A percentile compares a stretch with the other conserved stretches of the same genome.
Conservation (phyloP, 2,329 filamentous ascomycete genomes). For the Stachybotrys chlorohalonatus region DNA sequence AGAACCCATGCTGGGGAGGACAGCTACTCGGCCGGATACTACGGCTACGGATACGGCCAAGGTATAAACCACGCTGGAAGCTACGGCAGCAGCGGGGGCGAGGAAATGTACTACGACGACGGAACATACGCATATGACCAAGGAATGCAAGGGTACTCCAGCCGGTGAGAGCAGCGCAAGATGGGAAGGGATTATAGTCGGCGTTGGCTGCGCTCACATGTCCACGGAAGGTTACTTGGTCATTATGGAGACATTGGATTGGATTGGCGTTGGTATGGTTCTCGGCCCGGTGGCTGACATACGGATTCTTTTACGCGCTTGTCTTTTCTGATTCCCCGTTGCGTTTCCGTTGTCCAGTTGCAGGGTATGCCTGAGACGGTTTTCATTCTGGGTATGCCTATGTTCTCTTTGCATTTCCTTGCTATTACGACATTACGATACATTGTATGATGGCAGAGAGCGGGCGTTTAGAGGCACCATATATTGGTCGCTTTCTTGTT, state of each 20-base stretch:
- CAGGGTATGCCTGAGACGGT: too few relatives aligned
- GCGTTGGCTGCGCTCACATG: neutral
- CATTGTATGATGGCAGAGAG: too few relatives aligned
- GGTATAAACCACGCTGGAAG: slow-evolving; percentile 18
- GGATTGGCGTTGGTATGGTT: neutral
- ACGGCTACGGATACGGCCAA: slow-evolving; percentile 12
- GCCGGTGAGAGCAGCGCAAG: neutral
- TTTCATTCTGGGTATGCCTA: neutral
- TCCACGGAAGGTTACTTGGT: neutral
- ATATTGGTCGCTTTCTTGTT: neutral
- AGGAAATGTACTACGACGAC: slow-evolving; percentile 24
- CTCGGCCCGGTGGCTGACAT: neutral
- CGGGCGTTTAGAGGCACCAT: neutral
- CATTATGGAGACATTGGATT: neutral
- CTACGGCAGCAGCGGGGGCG: slow-evolving; percentile 22
- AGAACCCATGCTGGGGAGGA: slow-evolving; percentile 27
- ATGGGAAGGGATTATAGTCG: neutral
- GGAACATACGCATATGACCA: slow-evolving; percentile 17
- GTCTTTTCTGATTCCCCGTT: neutral
- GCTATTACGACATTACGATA: too few relatives aligned
- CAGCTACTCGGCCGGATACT: slow-evolving; percentile 16
- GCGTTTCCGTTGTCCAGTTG: neutral
- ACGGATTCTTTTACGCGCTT: neutral
- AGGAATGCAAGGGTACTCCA: slow-evolving; percentile 8
- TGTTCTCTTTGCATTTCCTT: too few relatives aligned